Conservation (phyloP, 2,329 filamentous ascomycete genomes). For the Aureobasidium sp. region DNA sequence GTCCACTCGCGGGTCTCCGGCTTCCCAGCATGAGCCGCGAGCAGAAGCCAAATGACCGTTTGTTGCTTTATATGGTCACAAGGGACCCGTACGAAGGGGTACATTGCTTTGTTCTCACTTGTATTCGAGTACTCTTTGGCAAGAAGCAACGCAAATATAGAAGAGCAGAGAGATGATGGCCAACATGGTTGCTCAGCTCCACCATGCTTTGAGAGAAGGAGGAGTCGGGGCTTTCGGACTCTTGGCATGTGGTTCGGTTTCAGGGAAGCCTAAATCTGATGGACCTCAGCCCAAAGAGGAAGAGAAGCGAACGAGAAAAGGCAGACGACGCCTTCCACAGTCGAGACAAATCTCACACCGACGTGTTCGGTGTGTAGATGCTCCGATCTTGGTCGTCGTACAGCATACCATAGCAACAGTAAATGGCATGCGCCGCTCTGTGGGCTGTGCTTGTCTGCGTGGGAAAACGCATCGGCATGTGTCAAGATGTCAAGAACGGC, state of each 20-base stretch:
- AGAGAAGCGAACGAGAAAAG: neutral
- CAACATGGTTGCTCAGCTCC: neutral
- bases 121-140: neutral
- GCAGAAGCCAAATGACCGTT: neutral
- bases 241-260: neutral
- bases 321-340: neutral
- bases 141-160: neutral
- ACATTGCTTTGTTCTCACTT: neutral
- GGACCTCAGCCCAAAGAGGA: neutral
- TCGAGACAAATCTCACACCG: neutral
- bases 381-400: neutral
- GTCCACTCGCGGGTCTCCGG: neutral
- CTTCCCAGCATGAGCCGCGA: neutral
- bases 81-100: neutral
- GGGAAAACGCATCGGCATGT: neutral
- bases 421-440: neutral
- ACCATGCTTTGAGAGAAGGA: neutral
- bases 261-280: neutral
- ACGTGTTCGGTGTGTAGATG: neutral
- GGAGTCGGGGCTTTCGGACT: neutral
- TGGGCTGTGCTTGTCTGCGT: slow-evolving; percentile 2
- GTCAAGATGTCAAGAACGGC: neutral
- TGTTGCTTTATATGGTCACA: neutral
- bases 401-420: neutral
- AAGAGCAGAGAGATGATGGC: neutral